These are phyloP conservation scores for Tinospora cordifolia DNA, from an alignment of 164 flowering plant genomes.

Conservation along the genomic window DNA sequence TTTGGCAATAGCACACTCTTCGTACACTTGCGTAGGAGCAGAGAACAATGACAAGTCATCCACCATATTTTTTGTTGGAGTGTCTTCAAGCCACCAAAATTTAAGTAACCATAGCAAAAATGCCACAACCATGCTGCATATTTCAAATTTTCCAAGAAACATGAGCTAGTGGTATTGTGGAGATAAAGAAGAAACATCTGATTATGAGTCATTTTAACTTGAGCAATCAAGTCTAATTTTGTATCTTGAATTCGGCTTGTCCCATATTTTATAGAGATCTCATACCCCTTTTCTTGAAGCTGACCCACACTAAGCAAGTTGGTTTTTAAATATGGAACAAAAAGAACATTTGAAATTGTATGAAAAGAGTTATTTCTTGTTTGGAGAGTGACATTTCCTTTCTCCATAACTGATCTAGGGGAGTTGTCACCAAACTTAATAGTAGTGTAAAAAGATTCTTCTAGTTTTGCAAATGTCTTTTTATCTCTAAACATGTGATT, in stretches of 20 bases:
- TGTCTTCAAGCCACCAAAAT: conserved; percentile 10
- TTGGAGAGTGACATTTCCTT: no score
- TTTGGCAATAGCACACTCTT: neutral
- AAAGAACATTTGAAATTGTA: conserved; percentile 16
- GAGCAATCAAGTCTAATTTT: conserved; percentile 12
- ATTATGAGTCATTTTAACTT: neutral
- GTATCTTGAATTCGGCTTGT: conserved; percentile 10
- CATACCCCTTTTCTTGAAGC: conserved; percentile 8
- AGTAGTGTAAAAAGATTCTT: conserved; percentile 9
- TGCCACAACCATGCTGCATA: conserved; percentile 6
- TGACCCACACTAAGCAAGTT: conserved; percentile 12
- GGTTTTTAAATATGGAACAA: conserved; percentile 13
- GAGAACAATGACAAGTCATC: conserved; percentile 7
- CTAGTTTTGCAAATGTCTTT: conserved; percentile 6
- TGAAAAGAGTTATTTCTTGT: no score
- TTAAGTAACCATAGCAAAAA: conserved; percentile 9
- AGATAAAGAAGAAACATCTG: conserved; percentile 4
- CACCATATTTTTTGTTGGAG: conserved; percentile 16
- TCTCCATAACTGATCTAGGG: conserved; percentile 11
- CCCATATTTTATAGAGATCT: conserved; percentile 12
- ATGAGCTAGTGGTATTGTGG: neutral
- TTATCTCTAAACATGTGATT: conserved; percentile 16
- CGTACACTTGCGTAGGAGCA: conserved; percentile 4
- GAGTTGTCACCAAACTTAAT: conserved; percentile 17
- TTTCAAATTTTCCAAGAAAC: neutral